Conservation (phyloP, 352 stramenopile genomes). For the Halophytophthora batemanensis region DNA sequence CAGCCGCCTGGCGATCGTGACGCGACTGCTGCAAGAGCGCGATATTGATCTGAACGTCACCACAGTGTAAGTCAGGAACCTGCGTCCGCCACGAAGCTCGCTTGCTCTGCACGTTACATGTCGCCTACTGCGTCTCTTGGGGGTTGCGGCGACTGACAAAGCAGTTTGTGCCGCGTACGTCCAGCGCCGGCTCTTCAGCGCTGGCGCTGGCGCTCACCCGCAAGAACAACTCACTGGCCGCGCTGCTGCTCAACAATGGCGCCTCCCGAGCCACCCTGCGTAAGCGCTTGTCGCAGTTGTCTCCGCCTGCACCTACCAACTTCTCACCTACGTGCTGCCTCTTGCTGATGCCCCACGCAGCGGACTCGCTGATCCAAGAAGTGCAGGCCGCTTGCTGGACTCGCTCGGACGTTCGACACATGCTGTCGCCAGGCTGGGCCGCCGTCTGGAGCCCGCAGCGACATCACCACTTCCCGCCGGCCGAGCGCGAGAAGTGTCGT, state of each 20-base stretch:
- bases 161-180: neutral
- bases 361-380: slow-evolving; percentile 17
- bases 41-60: slow-evolving; percentile 52
- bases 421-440: slow-evolving; percentile 55
- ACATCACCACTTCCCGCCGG: slow-evolving; percentile 46
- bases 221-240: slow-evolving; percentile 37
- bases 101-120: neutral
- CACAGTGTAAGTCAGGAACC: slow-evolving; percentile 39
- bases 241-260: slow-evolving; percentile 42
- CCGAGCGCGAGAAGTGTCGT: slow-evolving; percentile 56
- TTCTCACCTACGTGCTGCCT: neutral
- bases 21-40: slow-evolving; percentile 33
- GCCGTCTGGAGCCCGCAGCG: slow-evolving; percentile 52
- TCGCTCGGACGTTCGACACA: slow-evolving; percentile 30
- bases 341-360: slow-evolving; percentile 12
- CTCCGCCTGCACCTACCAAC: neutral
- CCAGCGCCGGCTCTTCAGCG: slow-evolving; percentile 51
- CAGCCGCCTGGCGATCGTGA: slow-evolving; percentile 38
- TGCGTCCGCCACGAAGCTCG: neutral
- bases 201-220: slow-evolving; percentile 51
- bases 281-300: slow-evolving; percentile 3
- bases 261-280: slow-evolving; percentile 51
- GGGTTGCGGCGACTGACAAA: too few species aligned
- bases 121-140: neutral
- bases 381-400: slow-evolving; percentile 29